phyloP scores from a whole-genome alignment of 192 early-diverging fungal species.

The Podila epicladia region DNA sequence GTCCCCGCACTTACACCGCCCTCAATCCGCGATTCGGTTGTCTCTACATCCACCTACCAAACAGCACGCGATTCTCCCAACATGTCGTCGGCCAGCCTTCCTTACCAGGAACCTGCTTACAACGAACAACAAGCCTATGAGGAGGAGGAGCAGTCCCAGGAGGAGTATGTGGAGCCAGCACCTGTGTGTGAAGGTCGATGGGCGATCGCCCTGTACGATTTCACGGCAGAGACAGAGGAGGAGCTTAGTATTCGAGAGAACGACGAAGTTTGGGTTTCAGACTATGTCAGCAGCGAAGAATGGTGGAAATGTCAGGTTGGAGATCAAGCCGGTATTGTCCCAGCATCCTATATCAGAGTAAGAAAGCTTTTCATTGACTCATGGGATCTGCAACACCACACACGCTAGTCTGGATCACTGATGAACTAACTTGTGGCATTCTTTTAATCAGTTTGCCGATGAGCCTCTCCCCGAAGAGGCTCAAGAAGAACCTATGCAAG shows the following conservation, averaged over 20 bases:
- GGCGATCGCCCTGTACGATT: constrained; percentile 78
- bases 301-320: constrained; percentile 88
- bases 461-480: constrained; percentile 23
- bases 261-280: constrained; percentile 85
- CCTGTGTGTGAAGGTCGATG: constrained; percentile 36
- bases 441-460: constrained; percentile 25
- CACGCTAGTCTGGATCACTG: neutral
- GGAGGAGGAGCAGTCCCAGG: constrained; percentile 18
- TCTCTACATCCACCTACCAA: constrained; percentile 44
- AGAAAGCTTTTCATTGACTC: neutral
- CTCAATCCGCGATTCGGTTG: constrained; percentile 42
- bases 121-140: constrained; percentile 33
- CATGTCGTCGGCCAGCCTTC: constrained; percentile 8
- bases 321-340: constrained; percentile 82
- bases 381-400: too few species aligned
- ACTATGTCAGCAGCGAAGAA: constrained; percentile 82
- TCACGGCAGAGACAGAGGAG: constrained; percentile 82
- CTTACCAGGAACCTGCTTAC: constrained; percentile 35
- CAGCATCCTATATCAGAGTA: constrained; percentile 81
- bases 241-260: constrained; percentile 89
- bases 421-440: neutral
- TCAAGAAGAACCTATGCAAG: constrained; percentile 13
- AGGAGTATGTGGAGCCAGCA: constrained; percentile 39
- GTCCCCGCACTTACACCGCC: constrained; percentile 18
- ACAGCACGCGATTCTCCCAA: constrained; percentile 42